Conservation (phyloP, 768 basidiomycete genomes). For the Kwoniella dendrophila region DNA sequence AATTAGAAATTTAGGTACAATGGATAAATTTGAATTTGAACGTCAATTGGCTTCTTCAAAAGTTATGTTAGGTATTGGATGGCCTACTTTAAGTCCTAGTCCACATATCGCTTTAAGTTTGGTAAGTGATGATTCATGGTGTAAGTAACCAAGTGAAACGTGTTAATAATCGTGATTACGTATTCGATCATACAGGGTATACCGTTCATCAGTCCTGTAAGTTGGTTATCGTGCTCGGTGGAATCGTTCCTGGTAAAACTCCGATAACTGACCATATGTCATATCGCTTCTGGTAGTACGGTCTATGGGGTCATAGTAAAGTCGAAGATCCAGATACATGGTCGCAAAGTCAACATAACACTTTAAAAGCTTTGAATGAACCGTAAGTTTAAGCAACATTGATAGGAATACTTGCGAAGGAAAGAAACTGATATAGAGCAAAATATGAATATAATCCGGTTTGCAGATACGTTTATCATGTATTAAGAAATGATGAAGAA, state of each 20-base stretch:
- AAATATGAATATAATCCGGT: neutral
- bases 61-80: conserved; percentile 39
- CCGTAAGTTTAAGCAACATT: conserved; percentile 3
- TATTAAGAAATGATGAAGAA: conserved; percentile 19
- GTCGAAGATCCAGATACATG: conserved; percentile 17
- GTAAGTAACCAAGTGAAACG: neutral
- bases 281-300: neutral
- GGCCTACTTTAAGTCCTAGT: conserved; percentile 40
- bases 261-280: neutral
- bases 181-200: conserved; percentile 20
- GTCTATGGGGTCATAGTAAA: conserved; percentile 7
- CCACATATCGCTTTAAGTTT: conserved; percentile 29
- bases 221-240: neutral
- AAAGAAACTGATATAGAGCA: no score
- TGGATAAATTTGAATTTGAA: conserved; percentile 22
- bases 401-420: no score
- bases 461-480: conserved; percentile 27
- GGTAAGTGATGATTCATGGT: conserved; percentile 23
- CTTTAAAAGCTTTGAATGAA: conserved; percentile 11
- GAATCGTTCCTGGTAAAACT: neutral
- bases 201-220: conserved; percentile 27
- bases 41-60: conserved; percentile 26
- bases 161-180: neutral
- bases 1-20: conserved; percentile 21
- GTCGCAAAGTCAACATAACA: conserved; percentile 20